These are phyloP conservation scores for Vicia faba DNA, from an alignment of 306 rosid genomes.

Conservation along the genomic window DNA sequence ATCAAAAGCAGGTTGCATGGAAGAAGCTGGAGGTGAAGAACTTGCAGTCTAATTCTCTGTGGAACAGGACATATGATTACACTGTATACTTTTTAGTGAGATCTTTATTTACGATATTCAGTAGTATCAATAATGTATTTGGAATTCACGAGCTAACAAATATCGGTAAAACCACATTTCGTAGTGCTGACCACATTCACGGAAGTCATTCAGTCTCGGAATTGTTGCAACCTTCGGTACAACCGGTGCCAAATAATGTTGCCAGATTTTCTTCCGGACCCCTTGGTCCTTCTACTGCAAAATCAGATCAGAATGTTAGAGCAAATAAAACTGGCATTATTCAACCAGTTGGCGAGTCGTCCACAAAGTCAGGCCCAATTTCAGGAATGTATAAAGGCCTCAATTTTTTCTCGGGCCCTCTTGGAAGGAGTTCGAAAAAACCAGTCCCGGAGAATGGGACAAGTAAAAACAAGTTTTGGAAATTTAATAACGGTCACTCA, in stretches of 20 bases:
- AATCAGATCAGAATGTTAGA: conserved; percentile 48
- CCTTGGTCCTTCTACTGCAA: conserved; percentile 53
- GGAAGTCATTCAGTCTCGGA: conserved; percentile 79
- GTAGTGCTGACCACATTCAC: conserved; percentile 50
- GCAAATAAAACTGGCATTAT: conserved; percentile 48
- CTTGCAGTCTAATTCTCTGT: conserved; percentile 68
- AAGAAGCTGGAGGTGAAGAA: conserved; percentile 80
- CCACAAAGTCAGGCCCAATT: conserved; percentile 59
- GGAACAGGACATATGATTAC: conserved; percentile 89
- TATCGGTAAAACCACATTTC: conserved; percentile 47
- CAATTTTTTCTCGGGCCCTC: conserved; percentile 80
- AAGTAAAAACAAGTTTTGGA: conserved; percentile 59
- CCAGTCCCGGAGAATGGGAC: conserved; percentile 60
- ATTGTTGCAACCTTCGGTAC: conserved; percentile 63
- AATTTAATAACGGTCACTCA: conserved; percentile 46
- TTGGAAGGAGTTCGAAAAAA: conserved; percentile 53
- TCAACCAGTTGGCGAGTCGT: conserved; percentile 67
- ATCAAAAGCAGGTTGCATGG: conserved; percentile 78
- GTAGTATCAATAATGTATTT: conserved; percentile 73
- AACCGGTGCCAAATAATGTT: conserved; percentile 48
- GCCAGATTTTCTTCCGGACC: conserved; percentile 92
- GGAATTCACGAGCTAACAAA: conserved; percentile 58
- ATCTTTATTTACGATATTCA: conserved; percentile 73
- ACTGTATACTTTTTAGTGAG: conserved; percentile 66
- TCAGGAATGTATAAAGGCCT: conserved; percentile 49